A percentile compares a stretch with the other conserved stretches of the same genome.
Conservation (phyloP, 2,329 filamentous ascomycete genomes). For the Fusarium sp. region DNA sequence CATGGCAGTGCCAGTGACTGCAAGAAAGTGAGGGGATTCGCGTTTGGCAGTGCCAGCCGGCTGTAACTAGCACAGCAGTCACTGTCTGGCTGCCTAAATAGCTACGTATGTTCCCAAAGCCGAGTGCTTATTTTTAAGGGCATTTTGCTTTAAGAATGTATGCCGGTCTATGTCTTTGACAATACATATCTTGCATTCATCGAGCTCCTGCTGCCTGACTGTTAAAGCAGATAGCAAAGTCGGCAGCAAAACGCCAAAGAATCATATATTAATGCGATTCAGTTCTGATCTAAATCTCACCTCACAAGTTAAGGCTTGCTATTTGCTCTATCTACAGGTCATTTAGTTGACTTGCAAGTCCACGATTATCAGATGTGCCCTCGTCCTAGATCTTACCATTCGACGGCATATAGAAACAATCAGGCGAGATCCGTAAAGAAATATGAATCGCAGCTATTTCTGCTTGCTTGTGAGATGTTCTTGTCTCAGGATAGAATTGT, state of each 20-base stretch:
- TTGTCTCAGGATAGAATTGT: background rate
- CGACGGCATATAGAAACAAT: no score
- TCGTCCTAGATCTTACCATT: background rate
- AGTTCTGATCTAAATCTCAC: no score
- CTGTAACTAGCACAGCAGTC: background rate
- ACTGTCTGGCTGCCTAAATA: background rate
- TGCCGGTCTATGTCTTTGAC: background rate
- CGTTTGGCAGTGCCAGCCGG: background rate
- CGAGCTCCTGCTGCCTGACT: background rate
- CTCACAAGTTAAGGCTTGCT: no score
- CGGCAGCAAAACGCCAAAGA: background rate
- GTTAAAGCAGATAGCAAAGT: background rate
- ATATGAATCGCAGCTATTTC: no score
- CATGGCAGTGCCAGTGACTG: constrained; percentile 22
- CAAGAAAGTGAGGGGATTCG: constrained; percentile 35
- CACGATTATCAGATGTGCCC: background rate
- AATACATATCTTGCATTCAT: background rate
- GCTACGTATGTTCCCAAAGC: background rate
- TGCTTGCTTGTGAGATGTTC: background rate
- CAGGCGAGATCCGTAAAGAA: no score
- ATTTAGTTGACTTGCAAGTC: background rate
- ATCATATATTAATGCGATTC: background rate
- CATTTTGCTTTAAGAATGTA: no score
- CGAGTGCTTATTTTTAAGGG: no score
- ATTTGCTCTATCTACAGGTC: no score